These are phyloP conservation scores for Sclerotinia glacialis DNA, from an alignment of 2,329 filamentous ascomycete genomes.

Conservation along the genomic window DNA sequence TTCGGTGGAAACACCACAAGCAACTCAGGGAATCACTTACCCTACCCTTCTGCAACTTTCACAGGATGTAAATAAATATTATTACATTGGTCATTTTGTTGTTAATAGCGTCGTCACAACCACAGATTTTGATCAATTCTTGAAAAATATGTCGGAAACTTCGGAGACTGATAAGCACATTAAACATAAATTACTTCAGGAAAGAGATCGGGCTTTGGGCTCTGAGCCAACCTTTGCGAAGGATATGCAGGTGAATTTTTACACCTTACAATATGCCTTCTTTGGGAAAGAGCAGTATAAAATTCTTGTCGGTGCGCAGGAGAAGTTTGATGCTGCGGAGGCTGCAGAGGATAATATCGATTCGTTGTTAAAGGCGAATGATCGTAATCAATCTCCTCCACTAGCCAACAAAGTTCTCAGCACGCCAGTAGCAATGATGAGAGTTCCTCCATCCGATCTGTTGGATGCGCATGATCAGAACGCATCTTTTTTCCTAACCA, in stretches of 20 bases:
- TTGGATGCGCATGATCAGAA: no score
- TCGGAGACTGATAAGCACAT: not conserved
- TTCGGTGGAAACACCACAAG: not conserved
- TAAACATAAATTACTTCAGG: not conserved
- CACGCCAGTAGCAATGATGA: no score
- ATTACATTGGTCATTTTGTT: constrained; percentile 4
- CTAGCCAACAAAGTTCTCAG: no score
- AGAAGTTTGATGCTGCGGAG: not conserved
- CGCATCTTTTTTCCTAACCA: no score
- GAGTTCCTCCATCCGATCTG: no score
- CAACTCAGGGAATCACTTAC: not conserved
- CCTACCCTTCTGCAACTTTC: not conserved
- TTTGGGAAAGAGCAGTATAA: not conserved
- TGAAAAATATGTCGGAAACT: not conserved
- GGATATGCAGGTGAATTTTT: not conserved
- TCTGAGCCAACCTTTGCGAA: no score
- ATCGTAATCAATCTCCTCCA: no score
- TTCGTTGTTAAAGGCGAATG: no score
- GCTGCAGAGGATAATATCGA: not conserved
- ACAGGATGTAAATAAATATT: not conserved
- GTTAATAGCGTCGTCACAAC: not conserved
- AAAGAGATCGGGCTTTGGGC: not conserved
- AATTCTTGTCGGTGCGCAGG: not conserved
- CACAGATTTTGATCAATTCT: not conserved
- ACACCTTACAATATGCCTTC: not conserved